phyloP scores from a whole-genome alignment of 1,284 basidiomycete species.

The Ceratobasidium sp. region DNA sequence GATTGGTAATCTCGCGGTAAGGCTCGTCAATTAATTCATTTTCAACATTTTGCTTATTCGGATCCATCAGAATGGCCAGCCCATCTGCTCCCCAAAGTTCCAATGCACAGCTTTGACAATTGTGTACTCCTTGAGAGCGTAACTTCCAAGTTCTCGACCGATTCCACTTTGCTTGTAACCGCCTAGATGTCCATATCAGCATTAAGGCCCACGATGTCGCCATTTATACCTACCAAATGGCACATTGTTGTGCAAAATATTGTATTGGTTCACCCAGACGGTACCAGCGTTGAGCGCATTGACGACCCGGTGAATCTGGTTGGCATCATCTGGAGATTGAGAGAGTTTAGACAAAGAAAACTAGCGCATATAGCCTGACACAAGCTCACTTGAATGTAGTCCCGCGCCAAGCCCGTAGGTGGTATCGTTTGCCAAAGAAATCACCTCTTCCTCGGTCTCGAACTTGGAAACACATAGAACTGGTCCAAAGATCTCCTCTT shows the following conservation, averaged over 20 bases:
- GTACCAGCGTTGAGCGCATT: slow-evolving; percentile 46
- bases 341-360: background rate
- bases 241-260: slow-evolving; percentile 79
- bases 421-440: slow-evolving; percentile 84
- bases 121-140: slow-evolving; percentile 85
- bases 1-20: background rate
- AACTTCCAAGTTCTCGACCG: slow-evolving; percentile 87
- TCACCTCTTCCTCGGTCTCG: slow-evolving; percentile 66
- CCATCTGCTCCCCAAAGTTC: slow-evolving; percentile 78
- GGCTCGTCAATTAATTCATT: background rate
- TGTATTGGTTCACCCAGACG: slow-evolving; percentile 92
- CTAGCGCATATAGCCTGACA: slow-evolving; percentile 33
- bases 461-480: slow-evolving; percentile 68
- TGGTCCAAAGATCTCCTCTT: slow-evolving; percentile 89
- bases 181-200: slow-evolving; percentile 63
- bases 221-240: slow-evolving; percentile 65
- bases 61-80: slow-evolving; percentile 75
- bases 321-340: slow-evolving; percentile 53
- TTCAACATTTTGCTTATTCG: too few species aligned
- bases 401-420: slow-evolving; percentile 89
- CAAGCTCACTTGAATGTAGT: slow-evolving; percentile 78
- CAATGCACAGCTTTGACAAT: slow-evolving; percentile 89
- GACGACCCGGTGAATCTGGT: slow-evolving; percentile 44
- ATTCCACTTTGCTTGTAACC: slow-evolving; percentile 88
- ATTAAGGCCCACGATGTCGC: too few species aligned